Base-by-base conservation (phyloP, 345 rosid species). In the Bretschneidera sinensis region DNA sequence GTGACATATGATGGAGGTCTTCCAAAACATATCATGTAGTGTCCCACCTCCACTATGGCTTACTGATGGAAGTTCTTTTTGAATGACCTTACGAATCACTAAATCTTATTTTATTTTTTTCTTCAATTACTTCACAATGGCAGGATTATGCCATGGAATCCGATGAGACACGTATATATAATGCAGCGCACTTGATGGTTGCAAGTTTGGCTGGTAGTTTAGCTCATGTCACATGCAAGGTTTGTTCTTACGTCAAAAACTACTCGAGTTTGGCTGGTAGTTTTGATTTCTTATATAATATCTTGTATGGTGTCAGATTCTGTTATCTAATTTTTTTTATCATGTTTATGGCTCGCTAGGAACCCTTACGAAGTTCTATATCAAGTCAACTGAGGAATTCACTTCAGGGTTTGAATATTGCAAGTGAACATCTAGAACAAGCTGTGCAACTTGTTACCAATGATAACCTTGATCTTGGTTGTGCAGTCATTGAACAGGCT, bases 161-260 rank as follows among this genome's bases (percentile, higher is more conserved):
- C 9, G 99, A 94, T 61, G 97, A 94, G 75, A 81, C 88, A 18
- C 88, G 95, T 16, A 88, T 94, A 57, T 85, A 86, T 76, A 85
- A 79, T 76, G 97, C 99, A 13, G 99, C 96, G 21, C 96, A 91
- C 64, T 81, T 90, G 79, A 94, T 94, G 99, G 99, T 90, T 74
- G 97, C 97, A n/a, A 90, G 97, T 76, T 77, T 94, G 79, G 95
- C 97, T 49, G 99, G 96, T 75, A 94, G 99, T 79, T 70, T 94
- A 50, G 99, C 99, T 65, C 99, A 94, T 75, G 99, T 88, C 51
- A 94, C 99, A 24, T 94, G 99, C 99, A 94, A 94, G 97, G 97
- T 89, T 77, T 51, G 58, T n/a, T n/a, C n/a, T n/a, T n/a, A n/a
- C n/a, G n/a, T n/a, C n/a, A n/a, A n/a, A n/a, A n/a, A n/a, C n/a